Evolutionary conservation across 805 yeast species (phyloP).

Genomic region (Grigorovia jiainica): DNA sequence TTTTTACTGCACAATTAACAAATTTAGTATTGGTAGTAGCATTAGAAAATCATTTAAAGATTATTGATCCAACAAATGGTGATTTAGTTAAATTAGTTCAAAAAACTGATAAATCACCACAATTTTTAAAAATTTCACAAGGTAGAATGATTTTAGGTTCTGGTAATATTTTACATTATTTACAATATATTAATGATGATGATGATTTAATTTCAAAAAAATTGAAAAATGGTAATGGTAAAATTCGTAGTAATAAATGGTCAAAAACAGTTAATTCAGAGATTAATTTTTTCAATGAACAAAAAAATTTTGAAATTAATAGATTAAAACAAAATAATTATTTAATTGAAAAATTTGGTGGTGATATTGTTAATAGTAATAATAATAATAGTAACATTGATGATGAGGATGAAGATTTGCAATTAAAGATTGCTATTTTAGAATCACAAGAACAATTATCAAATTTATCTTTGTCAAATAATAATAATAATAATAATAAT

Average conservation of each 20-base stretch:
- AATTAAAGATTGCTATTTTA: constrained; percentile 26
- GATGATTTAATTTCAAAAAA: constrained; percentile 4
- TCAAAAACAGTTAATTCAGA: constrained; percentile 20
- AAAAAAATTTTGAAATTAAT: constrained; percentile 12
- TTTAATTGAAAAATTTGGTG: constrained; percentile 20
- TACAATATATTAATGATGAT: constrained; percentile 14
- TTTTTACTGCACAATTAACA: constrained; percentile 22
- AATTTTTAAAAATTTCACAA: constrained; percentile 24
- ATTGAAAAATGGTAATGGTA: constrained; percentile 1
- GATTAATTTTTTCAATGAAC: constrained; percentile 22
- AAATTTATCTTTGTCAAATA: background rate
- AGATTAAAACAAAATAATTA: constrained; percentile 13
- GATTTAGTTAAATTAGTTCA: constrained; percentile 23
- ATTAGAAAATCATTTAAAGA: constrained; percentile 18
- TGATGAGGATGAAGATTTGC: constrained; percentile 25
- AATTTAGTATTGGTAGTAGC: constrained; percentile 25
- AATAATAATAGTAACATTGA: background rate
- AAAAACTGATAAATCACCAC: constrained; percentile 24
- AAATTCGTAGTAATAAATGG: constrained; percentile 21
- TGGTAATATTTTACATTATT: constrained; percentile 22
- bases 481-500: too few relatives aligned
- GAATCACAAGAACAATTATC: constrained; percentile 18
- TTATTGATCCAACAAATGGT: constrained; percentile 25
- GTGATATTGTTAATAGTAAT: constrained; percentile 12
- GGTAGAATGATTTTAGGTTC: constrained; percentile 24